phyloP scores from a whole-genome alignment of 768 basidiomycete species.

The Hygrophoropsis aurantiaca region DNA sequence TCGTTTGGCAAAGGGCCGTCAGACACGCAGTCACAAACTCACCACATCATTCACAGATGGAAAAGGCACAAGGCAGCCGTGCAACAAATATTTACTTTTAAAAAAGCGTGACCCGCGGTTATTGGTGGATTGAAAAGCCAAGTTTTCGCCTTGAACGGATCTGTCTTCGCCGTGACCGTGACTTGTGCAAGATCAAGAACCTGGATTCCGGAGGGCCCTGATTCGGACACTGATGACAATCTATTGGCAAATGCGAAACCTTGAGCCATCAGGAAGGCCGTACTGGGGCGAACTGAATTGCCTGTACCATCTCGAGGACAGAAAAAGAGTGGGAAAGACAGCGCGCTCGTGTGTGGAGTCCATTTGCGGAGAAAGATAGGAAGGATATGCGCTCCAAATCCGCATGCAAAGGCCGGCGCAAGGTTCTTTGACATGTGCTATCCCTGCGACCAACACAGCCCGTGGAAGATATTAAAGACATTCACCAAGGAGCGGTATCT shows the following conservation, averaged over 20 bases:
- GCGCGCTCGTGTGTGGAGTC: background rate
- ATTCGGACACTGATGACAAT: background rate
- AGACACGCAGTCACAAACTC: too few relatives aligned
- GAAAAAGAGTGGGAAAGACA: slow-evolving; percentile 2
- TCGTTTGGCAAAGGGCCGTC: too few relatives aligned
- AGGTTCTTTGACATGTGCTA: slow-evolving; percentile 7
- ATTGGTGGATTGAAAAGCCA: background rate
- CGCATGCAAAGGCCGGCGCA: slow-evolving; percentile 7
- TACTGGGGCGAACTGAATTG: slow-evolving; percentile 3
- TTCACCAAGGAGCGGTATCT: background rate
- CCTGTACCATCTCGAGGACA: background rate
- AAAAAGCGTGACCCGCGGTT: background rate
- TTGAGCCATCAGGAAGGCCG: slow-evolving; percentile 5
- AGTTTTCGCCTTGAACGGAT: background rate
- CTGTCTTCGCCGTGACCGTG: background rate
- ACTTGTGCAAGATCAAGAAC: background rate
- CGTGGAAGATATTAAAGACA: slow-evolving; percentile 1
- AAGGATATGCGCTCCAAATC: background rate
- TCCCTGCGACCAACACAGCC: slow-evolving; percentile 3
- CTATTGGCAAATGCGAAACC: slow-evolving; percentile 10
- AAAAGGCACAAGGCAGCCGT: background rate
- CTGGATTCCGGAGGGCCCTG: background rate
- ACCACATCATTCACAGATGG: too few relatives aligned
- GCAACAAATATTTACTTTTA: too few relatives aligned
- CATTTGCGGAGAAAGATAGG: slow-evolving; percentile 12